Conservation (phyloP, 768 basidiomycete genomes). For the Suillus discolor region DNA sequence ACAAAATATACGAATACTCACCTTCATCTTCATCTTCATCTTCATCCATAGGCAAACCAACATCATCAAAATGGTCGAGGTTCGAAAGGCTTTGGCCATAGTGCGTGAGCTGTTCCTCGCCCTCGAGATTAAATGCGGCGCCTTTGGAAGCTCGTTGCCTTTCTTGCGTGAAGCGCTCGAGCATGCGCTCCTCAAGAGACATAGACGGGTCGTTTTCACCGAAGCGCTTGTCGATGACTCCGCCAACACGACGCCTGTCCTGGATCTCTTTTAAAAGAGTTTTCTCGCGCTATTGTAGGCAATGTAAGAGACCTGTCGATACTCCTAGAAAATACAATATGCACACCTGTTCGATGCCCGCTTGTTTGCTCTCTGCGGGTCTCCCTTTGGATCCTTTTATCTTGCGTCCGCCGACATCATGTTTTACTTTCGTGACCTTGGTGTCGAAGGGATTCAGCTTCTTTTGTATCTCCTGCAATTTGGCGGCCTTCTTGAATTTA, state of each 20-base stretch:
- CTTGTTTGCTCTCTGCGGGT: constrained; percentile 67
- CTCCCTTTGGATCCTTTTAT: constrained; percentile 81
- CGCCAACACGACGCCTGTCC: constrained; percentile 79
- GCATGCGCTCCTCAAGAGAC: constrained; percentile 95
- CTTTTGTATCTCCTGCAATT: constrained; percentile 81
- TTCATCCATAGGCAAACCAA: constrained; percentile 55
- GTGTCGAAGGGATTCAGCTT: constrained; percentile 93
- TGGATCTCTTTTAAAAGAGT: constrained; percentile 88
- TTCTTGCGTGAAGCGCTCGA: constrained; percentile 94
- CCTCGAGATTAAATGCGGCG: constrained; percentile 84
- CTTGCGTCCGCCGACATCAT: constrained; percentile 88
- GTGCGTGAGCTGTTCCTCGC: constrained; percentile 89
- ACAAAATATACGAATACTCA: constrained; percentile 24
- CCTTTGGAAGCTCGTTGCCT: constrained; percentile 79
- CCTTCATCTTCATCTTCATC: constrained; percentile 52
- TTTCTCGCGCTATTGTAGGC: constrained; percentile 15
- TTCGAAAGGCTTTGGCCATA: constrained; percentile 88
- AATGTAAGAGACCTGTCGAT: neutral
- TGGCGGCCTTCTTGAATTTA: constrained; percentile 79
- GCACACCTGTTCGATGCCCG: neutral
- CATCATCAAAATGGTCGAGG: constrained; percentile 80
- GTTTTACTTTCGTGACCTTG: constrained; percentile 89
- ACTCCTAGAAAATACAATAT: neutral
- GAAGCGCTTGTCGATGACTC: constrained; percentile 91
- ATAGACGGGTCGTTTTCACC: constrained; percentile 93